phyloP scores from a whole-genome alignment of 1,284 basidiomycete genomes.

The Cutaneotrichosporon mucoides region DNA sequence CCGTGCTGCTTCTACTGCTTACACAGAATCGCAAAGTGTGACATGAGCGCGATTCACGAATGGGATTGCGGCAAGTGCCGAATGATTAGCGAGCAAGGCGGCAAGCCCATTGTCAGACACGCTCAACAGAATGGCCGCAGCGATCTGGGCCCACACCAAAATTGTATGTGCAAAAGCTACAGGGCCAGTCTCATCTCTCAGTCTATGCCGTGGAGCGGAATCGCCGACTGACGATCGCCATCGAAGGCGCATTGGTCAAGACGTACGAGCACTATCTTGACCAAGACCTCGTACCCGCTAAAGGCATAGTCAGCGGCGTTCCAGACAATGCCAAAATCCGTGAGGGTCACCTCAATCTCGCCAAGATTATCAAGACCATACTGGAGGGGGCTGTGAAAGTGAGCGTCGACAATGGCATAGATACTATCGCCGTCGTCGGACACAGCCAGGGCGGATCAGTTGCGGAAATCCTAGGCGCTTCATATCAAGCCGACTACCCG shows the following conservation, averaged over 20 bases:
- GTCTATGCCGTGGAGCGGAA: too few relatives aligned
- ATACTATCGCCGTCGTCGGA: neutral
- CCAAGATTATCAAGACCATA: neutral
- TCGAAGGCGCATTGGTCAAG: too few relatives aligned
- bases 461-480: neutral
- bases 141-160: neutral
- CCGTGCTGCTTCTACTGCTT: neutral
- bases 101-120: neutral
- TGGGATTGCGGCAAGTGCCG: neutral
- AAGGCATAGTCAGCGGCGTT: neutral
- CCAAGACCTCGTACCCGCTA: neutral
- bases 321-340: neutral
- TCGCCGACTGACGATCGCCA: too few relatives aligned
- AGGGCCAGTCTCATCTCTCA: too few relatives aligned
- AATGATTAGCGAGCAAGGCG: neutral
- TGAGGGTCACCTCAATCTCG: neutral
- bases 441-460: neutral
- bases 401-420: neutral
- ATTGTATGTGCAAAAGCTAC: neutral
- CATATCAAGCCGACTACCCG: neutral
- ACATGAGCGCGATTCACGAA: neutral
- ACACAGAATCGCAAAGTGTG: neutral
- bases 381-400: neutral
- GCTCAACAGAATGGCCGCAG: neutral
- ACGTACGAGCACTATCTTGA: neutral